A percentile compares a stretch with the other conserved stretches of the same genome.
phyloP scores from a whole-genome alignment of 345 rosid species.

The Tarenaya hassleriana region DNA sequence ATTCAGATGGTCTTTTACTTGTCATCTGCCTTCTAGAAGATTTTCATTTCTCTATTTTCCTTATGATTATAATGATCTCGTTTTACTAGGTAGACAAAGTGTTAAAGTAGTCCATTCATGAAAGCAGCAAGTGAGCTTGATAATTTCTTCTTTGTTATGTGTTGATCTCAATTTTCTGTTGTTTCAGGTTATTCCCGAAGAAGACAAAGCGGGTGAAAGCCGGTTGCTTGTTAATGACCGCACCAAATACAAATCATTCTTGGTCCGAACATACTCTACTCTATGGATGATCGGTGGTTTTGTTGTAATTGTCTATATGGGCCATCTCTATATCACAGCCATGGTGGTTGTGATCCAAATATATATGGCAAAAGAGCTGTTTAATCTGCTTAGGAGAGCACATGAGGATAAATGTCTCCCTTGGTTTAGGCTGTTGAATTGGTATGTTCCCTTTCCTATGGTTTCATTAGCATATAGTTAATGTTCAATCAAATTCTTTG shows the following conservation, averaged over 20 bases:
- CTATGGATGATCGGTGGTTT: conserved; percentile 95
- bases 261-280: conserved; percentile 67
- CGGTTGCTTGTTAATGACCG: conserved; percentile 61
- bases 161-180: neutral
- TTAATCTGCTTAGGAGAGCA: conserved; percentile 74
- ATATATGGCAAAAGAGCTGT: conserved; percentile 85
- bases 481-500: too few species aligned
- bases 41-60: neutral
- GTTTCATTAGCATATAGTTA: neutral
- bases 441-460: conserved; percentile 36
- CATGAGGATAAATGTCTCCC: conserved; percentile 86
- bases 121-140: neutral
- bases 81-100: neutral
- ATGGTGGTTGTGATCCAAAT: conserved; percentile 96
- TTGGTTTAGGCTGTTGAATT: conserved; percentile 74
- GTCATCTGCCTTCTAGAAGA: neutral
- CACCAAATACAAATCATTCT: conserved; percentile 71
- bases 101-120: neutral
- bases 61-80: neutral
- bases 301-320: conserved; percentile 76
- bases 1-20: neutral
- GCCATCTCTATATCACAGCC: conserved; percentile 93
- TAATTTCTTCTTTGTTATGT: conserved; percentile 3
- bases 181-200: conserved; percentile 48
- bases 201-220: conserved; percentile 50